phyloP scores from a whole-genome alignment of 1,284 basidiomycete genomes.

The Flammula alnicola region DNA sequence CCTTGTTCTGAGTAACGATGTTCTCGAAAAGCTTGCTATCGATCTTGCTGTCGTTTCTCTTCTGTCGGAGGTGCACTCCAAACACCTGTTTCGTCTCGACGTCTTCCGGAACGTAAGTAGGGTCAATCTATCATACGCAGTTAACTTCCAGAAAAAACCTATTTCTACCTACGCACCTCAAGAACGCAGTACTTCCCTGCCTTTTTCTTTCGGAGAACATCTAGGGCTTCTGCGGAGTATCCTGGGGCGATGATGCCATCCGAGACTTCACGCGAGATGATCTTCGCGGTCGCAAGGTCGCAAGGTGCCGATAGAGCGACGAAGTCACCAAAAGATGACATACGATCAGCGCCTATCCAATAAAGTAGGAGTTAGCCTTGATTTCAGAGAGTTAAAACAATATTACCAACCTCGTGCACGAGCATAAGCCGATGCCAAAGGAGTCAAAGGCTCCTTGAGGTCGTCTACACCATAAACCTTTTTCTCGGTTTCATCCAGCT shows the following conservation, averaged over 20 bases:
- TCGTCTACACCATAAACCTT: constrained; percentile 98
- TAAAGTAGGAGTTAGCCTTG: neutral
- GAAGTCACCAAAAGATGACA: constrained; percentile 99
- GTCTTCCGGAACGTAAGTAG: constrained; percentile 74
- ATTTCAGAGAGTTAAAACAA: neutral
- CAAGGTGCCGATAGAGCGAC: constrained; percentile 94
- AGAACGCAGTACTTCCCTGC: constrained; percentile 98
- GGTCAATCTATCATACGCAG: constrained; percentile 73
- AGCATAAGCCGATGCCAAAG: constrained; percentile 93
- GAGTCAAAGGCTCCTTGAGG: constrained; percentile 86
- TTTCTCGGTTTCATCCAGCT: constrained; percentile 86
- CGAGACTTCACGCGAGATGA: constrained; percentile 97
- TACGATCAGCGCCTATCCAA: constrained; percentile 86
- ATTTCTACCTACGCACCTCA: constrained; percentile 57
- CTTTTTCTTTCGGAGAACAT: constrained; percentile 96
- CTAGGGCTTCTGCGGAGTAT: constrained; percentile 88
- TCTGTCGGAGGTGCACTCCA: constrained; percentile 91
- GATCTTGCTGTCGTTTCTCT: constrained; percentile 91
- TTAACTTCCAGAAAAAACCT: constrained; percentile 1
- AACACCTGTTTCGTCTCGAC: constrained; percentile 96
- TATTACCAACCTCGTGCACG: constrained; percentile 81
- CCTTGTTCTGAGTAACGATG: constrained; percentile 88
- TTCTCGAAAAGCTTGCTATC: constrained; percentile 84
- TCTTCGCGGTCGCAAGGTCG: constrained; percentile 92
- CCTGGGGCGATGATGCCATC: constrained; percentile 98